Conservation (phyloP, 2,329 filamentous ascomycete genomes). For the Xylaria digitata region DNA sequence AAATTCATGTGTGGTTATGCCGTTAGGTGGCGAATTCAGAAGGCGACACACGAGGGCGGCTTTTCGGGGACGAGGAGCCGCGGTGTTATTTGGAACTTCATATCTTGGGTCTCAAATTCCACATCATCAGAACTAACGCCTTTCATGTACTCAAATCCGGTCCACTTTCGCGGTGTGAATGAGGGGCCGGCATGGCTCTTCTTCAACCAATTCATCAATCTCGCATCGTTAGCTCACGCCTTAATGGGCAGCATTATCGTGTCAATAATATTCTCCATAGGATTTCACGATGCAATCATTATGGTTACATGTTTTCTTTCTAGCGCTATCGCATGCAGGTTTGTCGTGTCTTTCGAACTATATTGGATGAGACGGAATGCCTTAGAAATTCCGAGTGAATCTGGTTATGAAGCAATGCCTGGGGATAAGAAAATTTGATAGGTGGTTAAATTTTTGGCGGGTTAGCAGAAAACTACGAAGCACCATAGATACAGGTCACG, state of each 20-base stretch:
- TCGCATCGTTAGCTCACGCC: neutral
- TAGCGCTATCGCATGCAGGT: neutral
- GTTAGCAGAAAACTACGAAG: no score
- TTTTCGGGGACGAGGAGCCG: neutral
- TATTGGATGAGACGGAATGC: neutral
- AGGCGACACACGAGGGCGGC: neutral
- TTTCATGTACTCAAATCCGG: neutral
- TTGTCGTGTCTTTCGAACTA: neutral
- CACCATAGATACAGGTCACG: no score
- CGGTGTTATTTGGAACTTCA: neutral
- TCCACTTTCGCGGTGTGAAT: neutral
- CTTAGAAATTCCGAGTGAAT: no score
- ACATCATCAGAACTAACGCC: slow-evolving; percentile 1
- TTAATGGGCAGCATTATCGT: neutral
- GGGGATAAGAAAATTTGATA: no score
- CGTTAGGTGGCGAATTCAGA: neutral
- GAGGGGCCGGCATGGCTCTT: neutral
- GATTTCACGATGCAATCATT: neutral
- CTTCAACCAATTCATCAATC: neutral
- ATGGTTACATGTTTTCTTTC: neutral
- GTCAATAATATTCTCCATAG: neutral
- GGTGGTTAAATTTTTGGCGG: no score
- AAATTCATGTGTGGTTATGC: neutral
- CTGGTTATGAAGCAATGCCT: no score
- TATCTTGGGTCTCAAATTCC: neutral